phyloP scores from a whole-genome alignment of 2,329 filamentous ascomycete species.

The Thielaviopsis ethacetica region DNA sequence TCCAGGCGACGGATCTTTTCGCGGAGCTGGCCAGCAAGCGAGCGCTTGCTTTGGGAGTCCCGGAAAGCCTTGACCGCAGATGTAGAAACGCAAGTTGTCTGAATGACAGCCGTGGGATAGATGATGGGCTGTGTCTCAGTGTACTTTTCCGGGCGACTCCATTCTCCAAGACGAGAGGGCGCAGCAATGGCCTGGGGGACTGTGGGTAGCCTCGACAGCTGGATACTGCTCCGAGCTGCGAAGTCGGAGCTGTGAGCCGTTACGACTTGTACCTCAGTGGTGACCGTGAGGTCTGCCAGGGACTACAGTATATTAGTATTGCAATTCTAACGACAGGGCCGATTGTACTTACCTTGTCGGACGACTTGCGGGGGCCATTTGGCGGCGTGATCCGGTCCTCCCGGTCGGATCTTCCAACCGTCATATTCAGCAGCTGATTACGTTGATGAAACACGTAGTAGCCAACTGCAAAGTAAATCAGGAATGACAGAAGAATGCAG shows the following conservation, averaged over 20 bases:
- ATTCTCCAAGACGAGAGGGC: slow-evolving; percentile 2
- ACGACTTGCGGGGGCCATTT: slow-evolving; percentile 18
- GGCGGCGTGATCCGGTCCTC: slow-evolving; percentile 14
- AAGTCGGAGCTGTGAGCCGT: neutral
- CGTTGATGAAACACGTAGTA: slow-evolving; percentile 43
- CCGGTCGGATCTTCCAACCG: slow-evolving; percentile 15
- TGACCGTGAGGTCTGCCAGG: slow-evolving; percentile 26
- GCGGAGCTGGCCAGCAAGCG: slow-evolving; percentile 15
- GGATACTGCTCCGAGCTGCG: neutral
- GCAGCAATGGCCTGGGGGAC: neutral
- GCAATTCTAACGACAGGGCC: neutral
- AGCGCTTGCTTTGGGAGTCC: slow-evolving; percentile 11
- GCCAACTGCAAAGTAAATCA: slow-evolving; percentile 41
- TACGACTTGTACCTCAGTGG: slow-evolving; percentile 27
- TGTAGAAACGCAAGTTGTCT: slow-evolving; percentile 16
- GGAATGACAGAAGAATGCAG: slow-evolving; percentile 36
- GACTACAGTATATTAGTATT: neutral
- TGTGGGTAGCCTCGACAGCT: neutral
- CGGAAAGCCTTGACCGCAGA: slow-evolving; percentile 9
- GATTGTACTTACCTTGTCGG: slow-evolving; percentile 19
- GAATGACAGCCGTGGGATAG: slow-evolving; percentile 12
- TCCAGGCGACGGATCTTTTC: slow-evolving; percentile 28
- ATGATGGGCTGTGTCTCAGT: slow-evolving; percentile 1
- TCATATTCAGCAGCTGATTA: slow-evolving; percentile 36
- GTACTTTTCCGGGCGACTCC: slow-evolving; percentile 4